phyloP scores from a whole-genome alignment of 805 yeast genomes.

The Lipomyces kockii region DNA sequence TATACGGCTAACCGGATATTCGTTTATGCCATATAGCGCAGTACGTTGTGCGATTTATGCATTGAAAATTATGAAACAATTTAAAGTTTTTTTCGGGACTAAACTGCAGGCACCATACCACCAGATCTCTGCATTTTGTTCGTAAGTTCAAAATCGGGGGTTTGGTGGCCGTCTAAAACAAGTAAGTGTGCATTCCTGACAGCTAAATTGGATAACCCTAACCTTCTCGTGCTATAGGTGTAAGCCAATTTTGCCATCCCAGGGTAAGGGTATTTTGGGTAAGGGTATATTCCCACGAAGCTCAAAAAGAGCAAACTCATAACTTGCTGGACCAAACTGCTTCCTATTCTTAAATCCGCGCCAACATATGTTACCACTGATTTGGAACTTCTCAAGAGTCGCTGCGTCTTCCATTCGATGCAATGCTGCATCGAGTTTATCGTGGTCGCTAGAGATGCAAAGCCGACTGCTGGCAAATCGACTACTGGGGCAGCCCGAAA shows the following conservation, averaged over 20 bases:
- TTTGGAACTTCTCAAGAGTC: constrained; percentile 18
- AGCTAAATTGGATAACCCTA: too few relatives aligned
- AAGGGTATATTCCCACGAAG: neutral
- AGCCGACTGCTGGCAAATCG: constrained; percentile 1
- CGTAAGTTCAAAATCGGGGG: too few relatives aligned
- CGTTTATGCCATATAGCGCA: too few relatives aligned
- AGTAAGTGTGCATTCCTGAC: too few relatives aligned
- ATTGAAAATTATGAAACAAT: too few relatives aligned
- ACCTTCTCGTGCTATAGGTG: too few relatives aligned
- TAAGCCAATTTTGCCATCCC: neutral
- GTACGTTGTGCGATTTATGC: too few relatives aligned
- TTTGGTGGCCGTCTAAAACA: too few relatives aligned
- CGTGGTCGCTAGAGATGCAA: constrained; percentile 29
- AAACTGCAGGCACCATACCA: too few relatives aligned
- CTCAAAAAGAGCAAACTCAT: neutral
- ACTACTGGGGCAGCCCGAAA: neutral
- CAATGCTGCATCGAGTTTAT: constrained; percentile 13
- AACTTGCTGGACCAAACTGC: neutral
- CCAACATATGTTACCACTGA: constrained; percentile 19
- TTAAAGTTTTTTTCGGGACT: too few relatives aligned
- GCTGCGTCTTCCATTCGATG: constrained; percentile 12
- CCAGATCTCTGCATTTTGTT: too few relatives aligned
- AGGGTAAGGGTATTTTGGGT: neutral
- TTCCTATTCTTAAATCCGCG: neutral
- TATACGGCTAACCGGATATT: too few relatives aligned